Evolutionary conservation across 768 basidiomycete genomes (phyloP), one percentile per base, ranked within the genome.

Genomic region (Termitomyces titanicus): DNA sequence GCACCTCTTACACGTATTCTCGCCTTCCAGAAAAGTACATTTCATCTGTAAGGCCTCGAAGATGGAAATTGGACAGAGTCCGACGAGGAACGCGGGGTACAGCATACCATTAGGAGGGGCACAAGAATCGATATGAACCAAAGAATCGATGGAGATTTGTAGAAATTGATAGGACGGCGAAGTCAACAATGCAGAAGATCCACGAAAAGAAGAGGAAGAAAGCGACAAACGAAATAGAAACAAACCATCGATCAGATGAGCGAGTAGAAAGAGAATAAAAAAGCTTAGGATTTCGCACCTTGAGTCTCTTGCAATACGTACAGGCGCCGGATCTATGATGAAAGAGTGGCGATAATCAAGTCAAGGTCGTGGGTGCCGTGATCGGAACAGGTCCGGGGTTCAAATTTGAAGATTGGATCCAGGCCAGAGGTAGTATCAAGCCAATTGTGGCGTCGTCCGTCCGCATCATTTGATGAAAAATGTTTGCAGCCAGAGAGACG

Each of bases 241-340:
- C 47, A 25, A 45, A 54, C 51, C 55, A 59, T 64, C 59, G 61
- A 50, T 57, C 53, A n/a, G n/a, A n/a, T n/a, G n/a, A n/a, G n/a
- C 50, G 46, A 31, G 27, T 20, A 31, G 27, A 55, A 31, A 34
- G 43, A 52, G 59, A 56, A 33, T 48, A 57, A 44, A 59, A 48
- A 44, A 54, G 61, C 27, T 37, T 49, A 59, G 58, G 33, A 37
- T 27, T 54, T 73, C 83, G 55, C 71, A 87, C 89, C 86, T 93
- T 93, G 64, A 92, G 83, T 65, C 85, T 88, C 70, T 92, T 93
- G 80, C 91, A 93, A 65, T 92, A 84, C 3, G 81, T 87, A 70
- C 91, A 93, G 39, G 91, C 91, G 54, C 91, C 89, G 59, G 86
- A 84, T 39, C 89, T 92, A 68, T 47, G n/a, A n/a, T n/a, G n/a